These are phyloP conservation scores for Talaromyces pinophilus DNA, from an alignment of 2,329 filamentous ascomycete species.

Conservation along the genomic window DNA sequence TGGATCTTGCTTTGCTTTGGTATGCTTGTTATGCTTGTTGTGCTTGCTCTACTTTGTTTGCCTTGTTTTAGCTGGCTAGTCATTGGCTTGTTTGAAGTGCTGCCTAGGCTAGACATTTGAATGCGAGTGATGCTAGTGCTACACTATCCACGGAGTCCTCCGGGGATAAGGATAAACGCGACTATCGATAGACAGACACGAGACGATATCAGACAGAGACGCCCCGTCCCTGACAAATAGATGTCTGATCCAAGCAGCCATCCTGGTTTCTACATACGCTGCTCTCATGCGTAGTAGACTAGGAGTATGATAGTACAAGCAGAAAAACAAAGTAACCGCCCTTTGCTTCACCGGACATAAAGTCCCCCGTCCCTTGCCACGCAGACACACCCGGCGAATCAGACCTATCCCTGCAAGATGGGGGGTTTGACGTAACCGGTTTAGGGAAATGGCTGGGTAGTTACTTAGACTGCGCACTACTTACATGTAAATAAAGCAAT, in stretches of 20 bases:
- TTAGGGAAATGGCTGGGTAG: not conserved
- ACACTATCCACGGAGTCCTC: not conserved
- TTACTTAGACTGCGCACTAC: too few species aligned
- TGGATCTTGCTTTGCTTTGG: not conserved
- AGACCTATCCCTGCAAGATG: not conserved
- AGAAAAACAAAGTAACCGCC: not conserved
- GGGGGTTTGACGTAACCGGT: not conserved
- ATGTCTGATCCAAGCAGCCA: not conserved
- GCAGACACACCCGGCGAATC: conserved; percentile 4
- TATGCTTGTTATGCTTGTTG: not conserved
- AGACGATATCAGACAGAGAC: not conserved
- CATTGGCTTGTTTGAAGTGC: not conserved
- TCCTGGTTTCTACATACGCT: not conserved
- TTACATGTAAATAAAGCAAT: too few species aligned
- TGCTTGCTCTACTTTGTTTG: not conserved
- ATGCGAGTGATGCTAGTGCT: not conserved
- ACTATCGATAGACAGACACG: not conserved
- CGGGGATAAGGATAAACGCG: conserved; percentile 2
- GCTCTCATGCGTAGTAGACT: too few species aligned
- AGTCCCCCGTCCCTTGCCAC: conserved; percentile 5
- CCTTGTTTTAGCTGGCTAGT: not conserved
- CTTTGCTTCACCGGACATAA: not conserved
- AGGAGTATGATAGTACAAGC: not conserved
- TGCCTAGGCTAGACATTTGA: not conserved
- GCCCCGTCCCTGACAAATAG: not conserved